Evolutionary conservation across 768 basidiomycete genomes (phyloP), one percentile per base, ranked within the genome.

Genomic region (Psilocybe tampanensis): DNA sequence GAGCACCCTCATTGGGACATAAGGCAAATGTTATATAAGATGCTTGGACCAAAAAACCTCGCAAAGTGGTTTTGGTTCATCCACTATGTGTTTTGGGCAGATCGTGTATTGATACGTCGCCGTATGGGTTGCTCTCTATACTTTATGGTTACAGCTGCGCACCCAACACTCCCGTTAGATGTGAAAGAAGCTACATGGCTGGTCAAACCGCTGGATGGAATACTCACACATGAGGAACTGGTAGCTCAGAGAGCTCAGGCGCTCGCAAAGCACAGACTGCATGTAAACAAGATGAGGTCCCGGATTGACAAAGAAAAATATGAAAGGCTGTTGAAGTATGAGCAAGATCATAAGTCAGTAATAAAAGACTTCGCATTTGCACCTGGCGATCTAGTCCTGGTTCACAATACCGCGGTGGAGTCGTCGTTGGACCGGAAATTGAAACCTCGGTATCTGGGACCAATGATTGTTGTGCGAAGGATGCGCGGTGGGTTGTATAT

Each of bases 401-500:
- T 74, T 0, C 50, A 68, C 2, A 77, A 80, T 47, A 71, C 70
- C 7, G 17, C 24, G 1, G 59, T 71, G 5, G 72, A 76, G 43
- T 64, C 56, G 8, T 57, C 67, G 0, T 54, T 56, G 17, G 64
- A 66, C 23, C 23, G 54, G 1, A 77, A 75, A 48, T 67, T 65
- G 21, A 65, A 66, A 22, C 63, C 68, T 1, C 44, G 70, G 1
- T 79, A 77, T 56, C 47, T 72, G n/a, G 77, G 76, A 18, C 77
- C 76, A 0, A 69, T 71, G 50, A 52, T 71, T 1, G 72, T 79
- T 0, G 52, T 75, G 6, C 29, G 60, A 23, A 59, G 64, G 1
- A 70, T 66, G 4, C 41, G 21, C 9, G 68, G 70, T 0, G 71
- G 72, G 7, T 65, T 69, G 2, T 75, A 72, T 43, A 59, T 70